Percentiles rank a stretch among this genome's conserved stretches.
phyloP scores from a whole-genome alignment of 116 monocot genomes.

The Iris pallida region DNA sequence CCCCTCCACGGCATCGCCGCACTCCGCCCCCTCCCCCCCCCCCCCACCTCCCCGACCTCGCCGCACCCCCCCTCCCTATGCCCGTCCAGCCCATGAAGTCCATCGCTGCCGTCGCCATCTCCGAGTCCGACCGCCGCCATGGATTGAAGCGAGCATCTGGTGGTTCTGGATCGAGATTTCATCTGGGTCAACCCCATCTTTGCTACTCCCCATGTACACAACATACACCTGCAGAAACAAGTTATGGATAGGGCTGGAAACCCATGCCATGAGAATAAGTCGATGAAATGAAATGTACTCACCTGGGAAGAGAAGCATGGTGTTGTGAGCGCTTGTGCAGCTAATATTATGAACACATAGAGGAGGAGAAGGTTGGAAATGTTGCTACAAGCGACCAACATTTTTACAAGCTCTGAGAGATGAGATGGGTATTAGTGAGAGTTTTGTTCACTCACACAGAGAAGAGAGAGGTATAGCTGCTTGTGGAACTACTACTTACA shows the following conservation, averaged over 20 bases:
- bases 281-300: not conserved
- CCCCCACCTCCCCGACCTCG: no score
- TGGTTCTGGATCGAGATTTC: constrained; percentile 43
- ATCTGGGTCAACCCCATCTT: constrained; percentile 22
- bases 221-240: constrained; percentile 41
- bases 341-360: constrained; percentile 4
- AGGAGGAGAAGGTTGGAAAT: constrained; percentile 17
- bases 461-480: no score
- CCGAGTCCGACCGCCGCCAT: constrained; percentile 63
- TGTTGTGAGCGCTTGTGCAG: constrained; percentile 13
- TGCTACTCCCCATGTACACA: constrained; percentile 54
- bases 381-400: constrained; percentile 4
- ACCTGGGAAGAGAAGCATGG: constrained; percentile 37
- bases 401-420: constrained; percentile 8
- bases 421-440: not conserved
- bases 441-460: no score
- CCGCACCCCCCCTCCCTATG: constrained; percentile 94
- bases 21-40: no score
- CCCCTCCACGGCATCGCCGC: no score
- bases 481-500: no score
- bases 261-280: not conserved
- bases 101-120: constrained; percentile 90
- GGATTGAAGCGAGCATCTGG: constrained; percentile 67
- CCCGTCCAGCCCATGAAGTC: constrained; percentile 99
- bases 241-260: not conserved